Conservation (phyloP, 139 green algal genomes). For the Ettlia oleoabundans region DNA sequence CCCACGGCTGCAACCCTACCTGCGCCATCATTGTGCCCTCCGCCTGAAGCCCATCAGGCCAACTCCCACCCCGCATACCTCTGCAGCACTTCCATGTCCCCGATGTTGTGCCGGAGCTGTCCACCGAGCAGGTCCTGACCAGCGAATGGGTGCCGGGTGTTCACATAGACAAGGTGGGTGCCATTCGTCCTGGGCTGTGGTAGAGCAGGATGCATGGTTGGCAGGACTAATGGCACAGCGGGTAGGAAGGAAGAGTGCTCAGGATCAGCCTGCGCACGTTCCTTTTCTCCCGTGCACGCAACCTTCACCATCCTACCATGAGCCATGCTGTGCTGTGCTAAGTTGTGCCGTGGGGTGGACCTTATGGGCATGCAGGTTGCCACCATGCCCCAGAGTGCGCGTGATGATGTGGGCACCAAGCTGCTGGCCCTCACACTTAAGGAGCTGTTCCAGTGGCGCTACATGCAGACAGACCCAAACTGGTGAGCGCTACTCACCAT, state of each 20-base stretch:
- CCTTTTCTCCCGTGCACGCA: no score
- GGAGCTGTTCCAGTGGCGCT: conserved; percentile 94
- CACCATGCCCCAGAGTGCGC: conserved; percentile 68
- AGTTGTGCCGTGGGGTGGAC: no score
- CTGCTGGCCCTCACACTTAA: conserved; percentile 89
- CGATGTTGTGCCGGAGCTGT: conserved; percentile 75
- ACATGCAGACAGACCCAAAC: conserved; percentile 90
- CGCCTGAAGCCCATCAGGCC: background rate
- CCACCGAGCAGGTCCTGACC: conserved; percentile 74
- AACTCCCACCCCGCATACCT: background rate
- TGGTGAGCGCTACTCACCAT: background rate
- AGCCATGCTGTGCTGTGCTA: no score
- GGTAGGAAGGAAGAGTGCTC: no score
- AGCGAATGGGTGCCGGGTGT: conserved; percentile 84
- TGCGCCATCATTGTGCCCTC: background rate
- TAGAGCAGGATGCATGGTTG: no score
- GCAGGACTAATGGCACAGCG: no score
- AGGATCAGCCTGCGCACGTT: no score
- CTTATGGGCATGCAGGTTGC: no score
- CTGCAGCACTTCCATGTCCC: conserved; percentile 77
- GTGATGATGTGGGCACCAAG: conserved; percentile 77
- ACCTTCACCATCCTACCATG: no score
- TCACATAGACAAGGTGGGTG: conserved; percentile 87
- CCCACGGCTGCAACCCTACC: background rate
- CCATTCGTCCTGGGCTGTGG: no score